Base-by-base conservation (phyloP, 208 protist genomes). In the Crithidia expoeki region DNA sequence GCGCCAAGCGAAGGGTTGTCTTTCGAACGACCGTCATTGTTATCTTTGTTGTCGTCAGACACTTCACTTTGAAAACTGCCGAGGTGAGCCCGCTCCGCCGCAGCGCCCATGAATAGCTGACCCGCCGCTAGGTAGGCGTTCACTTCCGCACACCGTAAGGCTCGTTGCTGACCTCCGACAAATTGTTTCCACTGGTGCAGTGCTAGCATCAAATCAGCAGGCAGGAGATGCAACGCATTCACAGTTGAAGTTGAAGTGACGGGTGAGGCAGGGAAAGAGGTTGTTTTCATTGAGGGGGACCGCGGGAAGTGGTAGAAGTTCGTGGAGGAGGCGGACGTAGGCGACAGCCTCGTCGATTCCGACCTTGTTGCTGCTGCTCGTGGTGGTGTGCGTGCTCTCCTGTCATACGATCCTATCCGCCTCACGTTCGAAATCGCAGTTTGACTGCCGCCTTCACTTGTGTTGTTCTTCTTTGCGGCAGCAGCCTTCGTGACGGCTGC, bases 51-150 rank as follows among this genome's bases (percentile, higher is more conserved):
- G n/a, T n/a, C n/a, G n/a, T n/a, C n/a, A n/a, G n/a, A n/a, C n/a
- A n/a, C n/a, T n/a, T n/a, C n/a, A n/a, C 42, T 47, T 19, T 9
- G 44, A 23, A 11, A 28, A 9, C 36, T 56, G 25, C 71, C 63
- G 21, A 76, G 34, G 21, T 66, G 62, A 27, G 25, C 27, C 9
- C 61, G 33, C 28, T 76, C 63, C 14, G 36, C 57, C 4, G 72
- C 72, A 0, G 72, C 72, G 9, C 36, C 63, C 4, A 76, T 44
- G 25, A 76, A 76, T 17, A 76, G 46, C 0, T 55, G 63, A 12
- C 46, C 46, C 4, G 72, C 72, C 4, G 23, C 14, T 0, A 70
- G 2, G 63, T 71, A 76, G 30, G 64, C 63, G 9, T 44, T 40
- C 44, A 71, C 72, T 49, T 76, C 72, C 10, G 23, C 57, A 44